phyloP scores from a whole-genome alignment of 148 eudicot genomes.

The Pharnaceum exiguum region DNA sequence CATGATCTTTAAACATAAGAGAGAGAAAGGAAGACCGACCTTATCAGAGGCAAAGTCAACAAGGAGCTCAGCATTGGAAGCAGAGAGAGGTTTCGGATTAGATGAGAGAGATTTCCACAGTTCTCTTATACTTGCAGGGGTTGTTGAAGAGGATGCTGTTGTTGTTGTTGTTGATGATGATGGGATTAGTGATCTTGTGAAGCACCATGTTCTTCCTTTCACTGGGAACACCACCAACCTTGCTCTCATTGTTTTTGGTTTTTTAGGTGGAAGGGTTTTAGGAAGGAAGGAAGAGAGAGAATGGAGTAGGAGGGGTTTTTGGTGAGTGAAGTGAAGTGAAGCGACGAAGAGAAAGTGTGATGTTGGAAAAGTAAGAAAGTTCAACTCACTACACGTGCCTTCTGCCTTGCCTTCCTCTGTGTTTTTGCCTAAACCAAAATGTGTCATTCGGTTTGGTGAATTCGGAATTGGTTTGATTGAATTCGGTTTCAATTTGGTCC shows the following conservation, averaged over 20 bases:
- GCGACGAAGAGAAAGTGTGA: not conserved
- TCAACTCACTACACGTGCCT: too few species aligned
- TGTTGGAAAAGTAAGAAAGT: too few species aligned
- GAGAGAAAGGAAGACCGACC: conserved; percentile 27
- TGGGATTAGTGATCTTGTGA: conserved; percentile 55
- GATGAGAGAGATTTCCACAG: conserved; percentile 47
- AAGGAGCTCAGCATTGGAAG: conserved; percentile 64
- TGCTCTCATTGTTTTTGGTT: conserved; percentile 38
- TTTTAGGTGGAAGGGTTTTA: not conserved
- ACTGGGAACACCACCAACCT: conserved; percentile 82
- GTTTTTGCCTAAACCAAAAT: too few species aligned
- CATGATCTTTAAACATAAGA: not conserved
- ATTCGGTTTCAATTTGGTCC: too few species aligned
- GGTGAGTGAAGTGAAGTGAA: not conserved
- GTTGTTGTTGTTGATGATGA: conserved; percentile 11
- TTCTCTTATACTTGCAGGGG: conserved; percentile 57
- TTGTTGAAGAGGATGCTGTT: conserved; percentile 23
- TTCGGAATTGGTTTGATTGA: too few species aligned
- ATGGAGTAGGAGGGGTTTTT: not conserved
- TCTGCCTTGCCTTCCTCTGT: too few species aligned
- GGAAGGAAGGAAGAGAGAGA: not conserved
- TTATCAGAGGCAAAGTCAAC: conserved; percentile 73
- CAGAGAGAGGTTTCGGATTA: conserved; percentile 28
- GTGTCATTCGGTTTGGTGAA: too few species aligned
- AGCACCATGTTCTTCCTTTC: conserved; percentile 88